phyloP scores from a whole-genome alignment of 495 filamentous ascomycete species.

The Aspergillus hancockii region DNA sequence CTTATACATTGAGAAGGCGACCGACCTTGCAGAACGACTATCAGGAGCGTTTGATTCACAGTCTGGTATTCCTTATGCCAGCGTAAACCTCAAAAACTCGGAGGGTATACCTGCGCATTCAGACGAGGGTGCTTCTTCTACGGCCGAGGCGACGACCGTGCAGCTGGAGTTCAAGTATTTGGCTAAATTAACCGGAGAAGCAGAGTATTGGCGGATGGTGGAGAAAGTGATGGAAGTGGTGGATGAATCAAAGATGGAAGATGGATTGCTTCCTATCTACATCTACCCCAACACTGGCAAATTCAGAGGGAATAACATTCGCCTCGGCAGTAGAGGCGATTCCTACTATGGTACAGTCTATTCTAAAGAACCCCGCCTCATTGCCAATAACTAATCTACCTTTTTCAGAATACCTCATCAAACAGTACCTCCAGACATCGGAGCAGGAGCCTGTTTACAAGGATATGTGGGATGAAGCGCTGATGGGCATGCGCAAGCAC shows the following conservation, averaged over 20 bases:
- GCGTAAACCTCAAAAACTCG: constrained; percentile 78
- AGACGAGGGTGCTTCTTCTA: constrained; percentile 89
- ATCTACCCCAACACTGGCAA: constrained; percentile 75
- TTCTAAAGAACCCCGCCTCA: background rate
- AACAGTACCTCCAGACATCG: constrained; percentile 92
- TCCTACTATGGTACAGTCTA: constrained; percentile 76
- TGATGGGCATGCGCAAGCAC: constrained; percentile 85
- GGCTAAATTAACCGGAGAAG: constrained; percentile 90
- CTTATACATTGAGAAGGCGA: constrained; percentile 92
- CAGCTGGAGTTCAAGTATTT: constrained; percentile 99
- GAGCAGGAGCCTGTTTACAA: constrained; percentile 83
- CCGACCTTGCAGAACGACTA: constrained; percentile 85
- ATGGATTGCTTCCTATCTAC: constrained; percentile 89
- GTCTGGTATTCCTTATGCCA: constrained; percentile 86
- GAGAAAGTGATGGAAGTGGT: constrained; percentile 91
- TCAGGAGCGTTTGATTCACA: constrained; percentile 83
- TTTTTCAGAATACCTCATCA: constrained; percentile 83
- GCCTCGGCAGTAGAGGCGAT: constrained; percentile 89
- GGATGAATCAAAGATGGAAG: constrained; percentile 72
- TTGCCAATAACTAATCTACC: constrained; percentile 14
- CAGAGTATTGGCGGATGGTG: constrained; percentile 83
- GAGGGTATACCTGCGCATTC: constrained; percentile 75
- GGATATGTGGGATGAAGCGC: constrained; percentile 88
- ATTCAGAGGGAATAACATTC: constrained; percentile 83
- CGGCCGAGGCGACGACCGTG: constrained; percentile 85